Evolutionary conservation across 768 basidiomycete species (phyloP).

Genomic region (Rubroboletus pulcherrimus): DNA sequence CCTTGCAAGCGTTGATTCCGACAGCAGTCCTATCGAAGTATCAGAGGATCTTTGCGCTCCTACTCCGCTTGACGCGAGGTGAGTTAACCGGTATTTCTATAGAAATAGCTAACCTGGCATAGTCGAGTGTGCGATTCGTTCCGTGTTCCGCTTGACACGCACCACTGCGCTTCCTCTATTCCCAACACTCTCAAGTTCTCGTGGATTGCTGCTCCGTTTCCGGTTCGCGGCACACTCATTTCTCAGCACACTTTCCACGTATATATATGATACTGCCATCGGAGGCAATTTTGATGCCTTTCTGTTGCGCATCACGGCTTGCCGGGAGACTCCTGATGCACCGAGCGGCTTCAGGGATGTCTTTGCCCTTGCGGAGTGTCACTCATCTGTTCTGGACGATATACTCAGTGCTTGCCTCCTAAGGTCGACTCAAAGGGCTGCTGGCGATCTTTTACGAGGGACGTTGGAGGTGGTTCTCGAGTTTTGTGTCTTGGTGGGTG

Average conservation of each 20-base stretch:
- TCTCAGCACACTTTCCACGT: conserved; percentile 59
- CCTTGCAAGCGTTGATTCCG: conserved; percentile 71
- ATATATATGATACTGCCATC: conserved; percentile 81
- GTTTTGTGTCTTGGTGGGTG: conserved; percentile 61
- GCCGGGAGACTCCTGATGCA: conserved; percentile 19
- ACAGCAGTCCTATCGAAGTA: conserved; percentile 76
- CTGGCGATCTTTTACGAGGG: conserved; percentile 60
- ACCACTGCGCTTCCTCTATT: conserved; percentile 46
- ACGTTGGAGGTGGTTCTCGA: conserved; percentile 65
- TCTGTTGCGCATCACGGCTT: conserved; percentile 38
- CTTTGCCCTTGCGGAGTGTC: conserved; percentile 64
- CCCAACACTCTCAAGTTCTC: conserved; percentile 50
- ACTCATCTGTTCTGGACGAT: conserved; percentile 67
- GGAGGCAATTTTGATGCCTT: conserved; percentile 73
- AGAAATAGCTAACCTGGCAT: conserved; percentile 2
- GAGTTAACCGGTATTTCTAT: conserved; percentile 11
- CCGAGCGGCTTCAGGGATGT: conserved; percentile 55
- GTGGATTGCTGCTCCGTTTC: conserved; percentile 58
- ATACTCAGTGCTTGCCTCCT: conserved; percentile 75
- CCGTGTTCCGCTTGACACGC: conserved; percentile 63
- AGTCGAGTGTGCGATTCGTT: conserved; percentile 68
- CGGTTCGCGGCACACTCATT: conserved; percentile 74
- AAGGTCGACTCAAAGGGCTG: conserved; percentile 60
- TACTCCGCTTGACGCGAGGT: conserved; percentile 79
- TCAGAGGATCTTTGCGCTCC: conserved; percentile 76